Evolutionary conservation across 495 filamentous ascomycete species (phyloP).

Genomic region (Pyrenopolyporus hunteri): DNA sequence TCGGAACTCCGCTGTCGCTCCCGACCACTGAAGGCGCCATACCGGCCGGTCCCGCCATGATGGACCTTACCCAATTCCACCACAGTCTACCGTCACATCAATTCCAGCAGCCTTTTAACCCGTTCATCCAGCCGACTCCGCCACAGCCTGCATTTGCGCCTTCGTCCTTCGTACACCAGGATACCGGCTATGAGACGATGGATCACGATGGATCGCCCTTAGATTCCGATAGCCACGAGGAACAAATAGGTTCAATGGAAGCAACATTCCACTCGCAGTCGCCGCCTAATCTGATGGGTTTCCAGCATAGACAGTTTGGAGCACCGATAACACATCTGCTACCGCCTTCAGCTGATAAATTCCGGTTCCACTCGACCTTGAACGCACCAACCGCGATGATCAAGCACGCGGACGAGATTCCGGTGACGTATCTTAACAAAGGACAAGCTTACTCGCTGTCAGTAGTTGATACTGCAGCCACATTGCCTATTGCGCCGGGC

Average conservation of each 20-base stretch:
- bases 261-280: slow-evolving; percentile 57
- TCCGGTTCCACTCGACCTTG: slow-evolving; percentile 87
- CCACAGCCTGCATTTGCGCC: slow-evolving; percentile 73
- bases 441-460: slow-evolving; percentile 87
- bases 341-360: slow-evolving; percentile 64
- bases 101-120: slow-evolving; percentile 71
- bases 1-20: slow-evolving; percentile 86
- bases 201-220: slow-evolving; percentile 72
- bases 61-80: slow-evolving; percentile 61
- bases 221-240: slow-evolving; percentile 52
- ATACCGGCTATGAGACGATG: slow-evolving; percentile 78
- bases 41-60: slow-evolving; percentile 59
- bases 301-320: slow-evolving; percentile 49
- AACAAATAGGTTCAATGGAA: slow-evolving; percentile 57
- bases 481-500: slow-evolving; percentile 49
- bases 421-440: slow-evolving; percentile 96
- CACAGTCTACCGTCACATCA: slow-evolving; percentile 67
- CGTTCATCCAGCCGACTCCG: slow-evolving; percentile 67
- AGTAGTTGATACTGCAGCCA: slow-evolving; percentile 69
- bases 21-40: slow-evolving; percentile 67
- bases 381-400: slow-evolving; percentile 98
- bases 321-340: slow-evolving; percentile 49
- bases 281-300: slow-evolving; percentile 50
- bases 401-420: slow-evolving; percentile 82
- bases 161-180: slow-evolving; percentile 76